Conservation (phyloP, 768 basidiomycete genomes). For the Tulasnella sp. region DNA sequence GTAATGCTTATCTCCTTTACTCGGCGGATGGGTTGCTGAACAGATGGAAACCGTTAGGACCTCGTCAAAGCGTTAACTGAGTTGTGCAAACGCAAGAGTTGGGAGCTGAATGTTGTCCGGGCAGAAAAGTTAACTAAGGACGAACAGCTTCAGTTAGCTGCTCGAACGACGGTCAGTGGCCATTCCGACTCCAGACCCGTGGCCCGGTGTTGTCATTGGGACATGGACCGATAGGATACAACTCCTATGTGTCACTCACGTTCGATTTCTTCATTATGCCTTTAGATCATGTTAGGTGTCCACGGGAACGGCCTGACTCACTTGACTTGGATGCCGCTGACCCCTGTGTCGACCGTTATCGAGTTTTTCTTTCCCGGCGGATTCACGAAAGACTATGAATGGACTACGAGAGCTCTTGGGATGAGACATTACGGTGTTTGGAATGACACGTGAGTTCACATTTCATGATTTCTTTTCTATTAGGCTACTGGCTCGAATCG, state of each 20-base stretch:
- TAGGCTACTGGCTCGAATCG: too few relatives aligned
- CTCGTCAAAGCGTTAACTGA: conserved; percentile 32
- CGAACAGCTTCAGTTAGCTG: conserved; percentile 62
- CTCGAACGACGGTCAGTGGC: conserved; percentile 62
- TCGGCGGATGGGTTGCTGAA: background rate
- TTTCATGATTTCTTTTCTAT: too few relatives aligned
- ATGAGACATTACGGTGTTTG: conserved; percentile 73
- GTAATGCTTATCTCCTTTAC: background rate
- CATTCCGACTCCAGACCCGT: background rate
- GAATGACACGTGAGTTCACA: conserved; percentile 35
- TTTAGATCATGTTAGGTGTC: conserved; percentile 62
- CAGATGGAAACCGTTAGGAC: background rate
- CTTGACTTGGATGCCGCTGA: conserved; percentile 77
- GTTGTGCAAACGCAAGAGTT: conserved; percentile 38
- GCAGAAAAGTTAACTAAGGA: conserved; percentile 69
- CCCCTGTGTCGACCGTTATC: conserved; percentile 71
- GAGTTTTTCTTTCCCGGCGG: conserved; percentile 79
- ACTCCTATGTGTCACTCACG: background rate
- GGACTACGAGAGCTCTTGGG: conserved; percentile 69
- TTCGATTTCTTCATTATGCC: background rate
- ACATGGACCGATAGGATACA: background rate
- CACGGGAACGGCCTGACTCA: conserved; percentile 83
- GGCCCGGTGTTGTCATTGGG: background rate
- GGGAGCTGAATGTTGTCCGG: conserved; percentile 58
- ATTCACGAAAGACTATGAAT: conserved; percentile 84